phyloP scores from a whole-genome alignment of 129 eudicot genomes.

The Lonicera japonica region DNA sequence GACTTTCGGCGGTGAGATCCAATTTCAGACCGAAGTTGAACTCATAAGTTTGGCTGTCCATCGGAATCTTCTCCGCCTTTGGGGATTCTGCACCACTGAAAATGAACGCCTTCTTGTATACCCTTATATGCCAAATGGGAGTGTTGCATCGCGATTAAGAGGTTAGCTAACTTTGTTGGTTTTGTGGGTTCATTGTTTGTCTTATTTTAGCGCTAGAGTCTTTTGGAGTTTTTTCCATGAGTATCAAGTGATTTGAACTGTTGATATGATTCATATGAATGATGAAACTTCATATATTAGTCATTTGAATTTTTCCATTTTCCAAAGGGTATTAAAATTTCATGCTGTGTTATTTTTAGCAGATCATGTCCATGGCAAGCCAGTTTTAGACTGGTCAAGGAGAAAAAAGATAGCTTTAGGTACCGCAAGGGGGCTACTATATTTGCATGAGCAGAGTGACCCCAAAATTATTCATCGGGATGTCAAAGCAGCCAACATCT shows the following conservation, averaged over 20 bases:
- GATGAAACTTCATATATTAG: no score
- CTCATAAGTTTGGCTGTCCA: constrained; percentile 90
- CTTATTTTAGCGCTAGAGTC: no score
- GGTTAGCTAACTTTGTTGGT: constrained; percentile 30
- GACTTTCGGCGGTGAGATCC: constrained; percentile 77
- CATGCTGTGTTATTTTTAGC: neutral
- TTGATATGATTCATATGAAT: no score
- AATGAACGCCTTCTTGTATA: constrained; percentile 83
- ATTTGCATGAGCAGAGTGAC: constrained; percentile 89
- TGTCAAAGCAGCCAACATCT: constrained; percentile 93
- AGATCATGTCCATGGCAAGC: constrained; percentile 72
- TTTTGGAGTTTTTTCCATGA: no score
- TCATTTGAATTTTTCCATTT: no score
- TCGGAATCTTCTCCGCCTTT: constrained; percentile 84
- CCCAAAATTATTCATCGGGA: constrained; percentile 93
- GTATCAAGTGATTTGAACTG: no score
- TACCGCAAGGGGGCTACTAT: constrained; percentile 84
- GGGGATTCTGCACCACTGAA: constrained; percentile 90
- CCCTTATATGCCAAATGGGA: constrained; percentile 88
- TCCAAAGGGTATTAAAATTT: no score
- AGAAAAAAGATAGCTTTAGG: constrained; percentile 82
- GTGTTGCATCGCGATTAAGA: constrained; percentile 84
- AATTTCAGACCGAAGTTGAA: constrained; percentile 94
- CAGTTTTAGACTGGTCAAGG: constrained; percentile 85
- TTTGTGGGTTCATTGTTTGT: no score